Conservation (phyloP, 164 flowering plant species). For the Dillenia turbinata region DNA sequence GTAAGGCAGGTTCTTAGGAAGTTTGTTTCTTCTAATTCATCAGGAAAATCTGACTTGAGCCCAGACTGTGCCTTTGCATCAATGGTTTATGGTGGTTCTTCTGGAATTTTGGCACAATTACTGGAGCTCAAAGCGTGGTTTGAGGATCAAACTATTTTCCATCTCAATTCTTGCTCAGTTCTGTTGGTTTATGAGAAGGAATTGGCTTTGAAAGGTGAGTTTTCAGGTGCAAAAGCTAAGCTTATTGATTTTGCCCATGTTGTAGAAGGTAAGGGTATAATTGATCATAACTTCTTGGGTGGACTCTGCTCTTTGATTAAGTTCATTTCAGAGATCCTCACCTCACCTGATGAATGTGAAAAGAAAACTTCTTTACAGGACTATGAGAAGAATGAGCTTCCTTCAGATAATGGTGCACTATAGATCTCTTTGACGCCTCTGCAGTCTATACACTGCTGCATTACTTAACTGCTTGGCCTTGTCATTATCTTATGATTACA, state of each 20-base stretch:
- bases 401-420: slow-evolving; percentile 2
- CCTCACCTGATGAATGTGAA: slow-evolving; percentile 13
- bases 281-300: slow-evolving; percentile 92
- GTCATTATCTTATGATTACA: no score
- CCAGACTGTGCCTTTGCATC: slow-evolving; percentile 65
- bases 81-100: slow-evolving; percentile 58
- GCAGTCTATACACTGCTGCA: no score
- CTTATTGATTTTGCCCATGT: slow-evolving; percentile 92
- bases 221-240: slow-evolving; percentile 45
- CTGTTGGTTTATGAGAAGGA: slow-evolving; percentile 62
- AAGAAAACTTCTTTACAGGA: slow-evolving; percentile 3
- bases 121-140: slow-evolving; percentile 86
- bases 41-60: slow-evolving; percentile 15
- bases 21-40: slow-evolving; percentile 66
- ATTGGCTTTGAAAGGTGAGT: slow-evolving; percentile 22
- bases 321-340: slow-evolving; percentile 57
- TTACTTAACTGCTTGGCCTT: no score
- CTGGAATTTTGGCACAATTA: slow-evolving; percentile 70
- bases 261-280: slow-evolving; percentile 58
- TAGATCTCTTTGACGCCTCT: no score
- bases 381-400: neutral
- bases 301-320: slow-evolving; percentile 93
- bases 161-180: slow-evolving; percentile 74
- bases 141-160: slow-evolving; percentile 73
- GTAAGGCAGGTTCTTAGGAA: slow-evolving; percentile 49